These are phyloP conservation scores for Pterocarpus macrocarpus DNA, from an alignment of 306 rosid genomes.

Conservation along the genomic window DNA sequence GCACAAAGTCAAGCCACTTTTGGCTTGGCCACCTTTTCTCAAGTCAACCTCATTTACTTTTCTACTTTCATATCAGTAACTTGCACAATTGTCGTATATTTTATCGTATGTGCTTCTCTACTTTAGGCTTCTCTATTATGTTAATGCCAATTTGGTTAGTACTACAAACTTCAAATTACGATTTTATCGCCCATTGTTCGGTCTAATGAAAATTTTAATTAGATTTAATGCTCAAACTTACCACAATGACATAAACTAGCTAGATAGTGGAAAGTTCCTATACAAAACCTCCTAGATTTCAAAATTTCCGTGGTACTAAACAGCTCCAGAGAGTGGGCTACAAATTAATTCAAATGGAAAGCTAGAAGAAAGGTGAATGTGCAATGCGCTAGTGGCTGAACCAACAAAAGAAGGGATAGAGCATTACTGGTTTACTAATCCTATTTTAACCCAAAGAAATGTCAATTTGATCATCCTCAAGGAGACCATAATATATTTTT, in stretches of 20 bases:
- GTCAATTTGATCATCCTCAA: constrained; percentile 51
- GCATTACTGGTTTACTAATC: constrained; percentile 45
- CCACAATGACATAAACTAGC: constrained; percentile 32
- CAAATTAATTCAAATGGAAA: constrained; percentile 18
- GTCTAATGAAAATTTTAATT: neutral
- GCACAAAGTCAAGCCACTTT: constrained; percentile 57
- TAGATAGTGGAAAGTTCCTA: constrained; percentile 51
- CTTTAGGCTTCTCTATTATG: constrained; percentile 19
- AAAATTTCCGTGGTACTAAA: constrained; percentile 74
- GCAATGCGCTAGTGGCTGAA: constrained; percentile 58
- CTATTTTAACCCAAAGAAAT: neutral
- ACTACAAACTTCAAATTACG: neutral
- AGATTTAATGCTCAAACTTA: neutral
- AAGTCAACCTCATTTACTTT: constrained; percentile 48
- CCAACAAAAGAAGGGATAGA: constrained; percentile 57
- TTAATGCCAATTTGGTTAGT: constrained; percentile 28
- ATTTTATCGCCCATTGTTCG: too few relatives aligned
- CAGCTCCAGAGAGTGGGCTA: constrained; percentile 61
- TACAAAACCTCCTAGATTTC: constrained; percentile 43
- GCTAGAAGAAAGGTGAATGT: too few relatives aligned
- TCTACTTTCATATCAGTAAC: constrained; percentile 42
- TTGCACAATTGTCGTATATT: constrained; percentile 40
- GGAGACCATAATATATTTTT: constrained; percentile 44
- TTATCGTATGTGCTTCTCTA: constrained; percentile 41
- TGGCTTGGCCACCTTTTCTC: constrained; percentile 51